A percentile compares a stretch with the other conserved stretches of the same genome.
These are phyloP conservation scores for Alternaria incomplexa DNA, from an alignment of 2,329 filamentous ascomycete genomes.

Conservation along the genomic window DNA sequence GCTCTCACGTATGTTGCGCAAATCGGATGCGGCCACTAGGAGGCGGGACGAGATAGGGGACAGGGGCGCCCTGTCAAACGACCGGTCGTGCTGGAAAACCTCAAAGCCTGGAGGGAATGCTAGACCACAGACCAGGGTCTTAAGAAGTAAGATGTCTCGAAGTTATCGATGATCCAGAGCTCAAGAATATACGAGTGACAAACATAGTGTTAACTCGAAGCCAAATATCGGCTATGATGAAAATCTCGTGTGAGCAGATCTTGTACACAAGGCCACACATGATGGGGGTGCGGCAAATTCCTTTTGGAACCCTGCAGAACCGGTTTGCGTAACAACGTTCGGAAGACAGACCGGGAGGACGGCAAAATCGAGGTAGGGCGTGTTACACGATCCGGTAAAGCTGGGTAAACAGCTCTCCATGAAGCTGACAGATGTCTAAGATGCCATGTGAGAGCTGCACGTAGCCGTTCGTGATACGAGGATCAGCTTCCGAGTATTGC, in stretches of 20 bases:
- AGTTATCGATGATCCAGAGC: not conserved
- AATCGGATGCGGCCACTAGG: slow-evolving; percentile 19
- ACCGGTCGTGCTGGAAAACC: not conserved
- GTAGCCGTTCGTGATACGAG: slow-evolving; percentile 24
- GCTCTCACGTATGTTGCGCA: not conserved
- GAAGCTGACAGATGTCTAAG: not conserved
- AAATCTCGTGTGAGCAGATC: not conserved
- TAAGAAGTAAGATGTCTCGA: not conserved
- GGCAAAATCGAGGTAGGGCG: slow-evolving; percentile 11
- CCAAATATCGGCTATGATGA: not conserved
- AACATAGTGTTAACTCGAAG: not conserved
- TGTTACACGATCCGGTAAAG: slow-evolving; percentile 6
- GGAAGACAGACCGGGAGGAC: slow-evolving; percentile 5
- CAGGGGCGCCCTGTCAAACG: slow-evolving; percentile 7
- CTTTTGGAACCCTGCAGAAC: not conserved
- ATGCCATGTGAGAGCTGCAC: slow-evolving; percentile 14
- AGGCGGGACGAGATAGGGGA: slow-evolving; percentile 5
- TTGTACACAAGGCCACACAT: not conserved
- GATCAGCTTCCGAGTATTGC: slow-evolving; percentile 22
- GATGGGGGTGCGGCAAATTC: not conserved
- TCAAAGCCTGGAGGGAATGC: not conserved
- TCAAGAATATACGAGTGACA: not conserved
- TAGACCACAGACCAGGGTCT: not conserved
- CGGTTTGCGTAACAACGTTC: slow-evolving; percentile 22
- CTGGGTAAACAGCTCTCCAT: not conserved